These are phyloP conservation scores for Elsinoe batatas DNA, from an alignment of 2,329 filamentous ascomycete species.

Conservation along the genomic window DNA sequence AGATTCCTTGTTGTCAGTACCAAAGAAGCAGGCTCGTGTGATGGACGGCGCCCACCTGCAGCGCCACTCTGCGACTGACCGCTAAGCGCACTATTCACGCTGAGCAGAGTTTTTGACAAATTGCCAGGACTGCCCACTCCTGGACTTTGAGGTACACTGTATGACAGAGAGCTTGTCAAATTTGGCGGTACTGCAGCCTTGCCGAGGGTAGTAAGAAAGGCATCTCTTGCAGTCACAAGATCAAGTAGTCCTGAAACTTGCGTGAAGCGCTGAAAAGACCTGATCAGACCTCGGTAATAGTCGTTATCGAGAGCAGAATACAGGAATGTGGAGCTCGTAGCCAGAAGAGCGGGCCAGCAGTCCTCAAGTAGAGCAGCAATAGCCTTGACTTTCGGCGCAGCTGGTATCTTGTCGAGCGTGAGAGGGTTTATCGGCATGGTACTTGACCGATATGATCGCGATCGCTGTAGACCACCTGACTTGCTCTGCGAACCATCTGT, in stretches of 20 bases:
- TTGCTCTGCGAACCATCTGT: conserved; percentile 24
- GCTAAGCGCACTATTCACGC: conserved; percentile 59
- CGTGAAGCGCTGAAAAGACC: conserved; percentile 88
- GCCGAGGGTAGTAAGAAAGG: conserved; percentile 84
- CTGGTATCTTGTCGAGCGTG: conserved; percentile 59
- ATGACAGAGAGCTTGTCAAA: conserved; percentile 34
- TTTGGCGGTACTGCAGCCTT: conserved; percentile 89
- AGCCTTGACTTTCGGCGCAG: conserved; percentile 60
- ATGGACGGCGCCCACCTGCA: conserved; percentile 52
- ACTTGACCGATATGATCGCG: conserved; percentile 61
- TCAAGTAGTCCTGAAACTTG: conserved; percentile 87
- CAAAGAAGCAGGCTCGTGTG: conserved; percentile 41
- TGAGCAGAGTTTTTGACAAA: conserved; percentile 61
- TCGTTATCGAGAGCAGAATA: conserved; percentile 87
- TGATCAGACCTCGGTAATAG: conserved; percentile 84
- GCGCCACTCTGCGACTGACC: conserved; percentile 40
- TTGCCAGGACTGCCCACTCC: conserved; percentile 47
- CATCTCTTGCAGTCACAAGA: conserved; percentile 77
- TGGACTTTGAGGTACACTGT: conserved; percentile 20
- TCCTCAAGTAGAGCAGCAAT: conserved; percentile 77
- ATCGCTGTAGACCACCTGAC: conserved; percentile 35
- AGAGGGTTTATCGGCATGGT: conserved; percentile 79
- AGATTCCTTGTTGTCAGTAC: conserved; percentile 80
- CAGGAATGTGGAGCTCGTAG: conserved; percentile 89
- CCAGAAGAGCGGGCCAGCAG: conserved; percentile 92